These are phyloP conservation scores for Leccinum insolens DNA, from an alignment of 1,284 basidiomycete genomes.

Conservation along the genomic window DNA sequence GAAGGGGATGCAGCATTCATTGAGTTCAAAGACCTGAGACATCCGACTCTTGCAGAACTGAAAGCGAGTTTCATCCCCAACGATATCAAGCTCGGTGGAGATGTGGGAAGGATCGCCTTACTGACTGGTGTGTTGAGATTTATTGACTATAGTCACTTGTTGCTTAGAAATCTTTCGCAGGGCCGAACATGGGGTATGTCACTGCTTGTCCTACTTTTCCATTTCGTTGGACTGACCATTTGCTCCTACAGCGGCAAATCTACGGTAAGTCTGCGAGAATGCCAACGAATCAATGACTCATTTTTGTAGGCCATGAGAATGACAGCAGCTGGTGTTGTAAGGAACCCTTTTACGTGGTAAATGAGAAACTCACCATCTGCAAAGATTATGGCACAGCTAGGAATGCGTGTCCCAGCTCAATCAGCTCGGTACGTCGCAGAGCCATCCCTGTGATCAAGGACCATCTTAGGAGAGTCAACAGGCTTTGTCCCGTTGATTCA, in stretches of 20 bases:
- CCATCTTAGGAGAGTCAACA: conserved; percentile 31
- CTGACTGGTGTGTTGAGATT: conserved; percentile 71
- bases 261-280: conserved; percentile 52
- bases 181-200: conserved; percentile 89
- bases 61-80: conserved; percentile 92
- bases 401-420: conserved; percentile 94
- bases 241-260: conserved; percentile 72
- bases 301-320: conserved; percentile 79
- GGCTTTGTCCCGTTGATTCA: conserved; percentile 87
- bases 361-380: conserved; percentile 10
- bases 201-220: background rate
- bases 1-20: conserved; percentile 79
- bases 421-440: conserved; percentile 63
- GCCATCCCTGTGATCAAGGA: background rate
- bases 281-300: conserved; percentile 4
- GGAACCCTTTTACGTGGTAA: conserved; percentile 22
- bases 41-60: conserved; percentile 77
- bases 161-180: conserved; percentile 37
- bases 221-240: conserved; percentile 3
- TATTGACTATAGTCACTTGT: background rate
- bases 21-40: conserved; percentile 82
- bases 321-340: conserved; percentile 89
- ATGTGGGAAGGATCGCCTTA: conserved; percentile 79
- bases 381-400: conserved; percentile 94
- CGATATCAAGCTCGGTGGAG: conserved; percentile 84